Base-by-base conservation (phyloP, 2,329 filamentous ascomycete genomes). In the Aspergillus carbonarius region DNA sequence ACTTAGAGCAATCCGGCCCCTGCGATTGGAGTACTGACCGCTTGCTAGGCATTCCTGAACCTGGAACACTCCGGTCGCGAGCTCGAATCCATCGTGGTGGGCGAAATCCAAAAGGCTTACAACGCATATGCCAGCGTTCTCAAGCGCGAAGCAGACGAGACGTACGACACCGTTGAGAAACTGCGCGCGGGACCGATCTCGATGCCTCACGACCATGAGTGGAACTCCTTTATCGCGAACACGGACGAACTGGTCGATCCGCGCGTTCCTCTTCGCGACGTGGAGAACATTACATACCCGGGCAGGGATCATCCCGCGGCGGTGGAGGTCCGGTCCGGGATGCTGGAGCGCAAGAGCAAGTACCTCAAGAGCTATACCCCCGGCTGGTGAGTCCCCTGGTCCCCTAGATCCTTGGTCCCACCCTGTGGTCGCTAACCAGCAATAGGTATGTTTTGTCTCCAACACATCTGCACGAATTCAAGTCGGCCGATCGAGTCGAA, bases 401-500 rank as follows among this genome's bases (percentile, higher is more conserved):
- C 9, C 25, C 12, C 13, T 23, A 17, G 20, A 13, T 39, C 12
- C 8, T 39, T 3, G 30, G 5, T 27, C 12, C 25, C n/a, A 20
- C 2, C n/a, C 8, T 20, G 8, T 32, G 39, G 7, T 42, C 18
- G 32, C 62, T 69, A 58, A 68, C 53, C 12, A 25, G 37, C 3
- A 34, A 32, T 66, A 95, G 91, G 91, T 97, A 97, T 75, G 92
- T 98, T 49, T 81, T 99, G 66, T 96, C 95, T 67, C 91, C 95
- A 15, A 98, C 95, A 57, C 95, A 99, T 77, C 84, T 99, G 20
- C 95, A 99, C 79, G 95, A 99, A 77, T 99, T 98, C 84, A 97
- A 96, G 75, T 96, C 92, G n/a, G 92, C 92, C 65, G 93, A 98
- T 77, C 93, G 93, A 74, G 89, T 88, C 63, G 82, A 83, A 67